Base-by-base conservation (phyloP, 2,329 filamentous ascomycete genomes). In the Fusarium sp. region DNA sequence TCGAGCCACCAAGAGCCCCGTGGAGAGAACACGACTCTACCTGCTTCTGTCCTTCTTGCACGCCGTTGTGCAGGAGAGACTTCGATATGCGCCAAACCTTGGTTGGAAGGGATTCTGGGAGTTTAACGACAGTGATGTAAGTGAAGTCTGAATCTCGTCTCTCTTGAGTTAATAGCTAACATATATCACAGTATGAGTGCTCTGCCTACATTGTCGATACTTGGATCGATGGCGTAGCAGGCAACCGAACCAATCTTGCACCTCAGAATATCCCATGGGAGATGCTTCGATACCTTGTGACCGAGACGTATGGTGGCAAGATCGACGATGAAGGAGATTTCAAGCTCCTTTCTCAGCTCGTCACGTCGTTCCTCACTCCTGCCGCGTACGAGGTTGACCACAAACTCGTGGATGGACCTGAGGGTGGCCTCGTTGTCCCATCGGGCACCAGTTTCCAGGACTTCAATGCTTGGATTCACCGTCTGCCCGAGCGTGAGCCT, bases 81-180 rank as follows among this genome's bases (percentile, higher is more conserved):
- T 99, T 72, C 93, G 97, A 72, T 99, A 99, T 82, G 95, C 96
- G 27, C 97, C 97, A 1, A 96, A 90, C 67, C 87, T 99, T 65
- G 97, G 97, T 70, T 99, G 97, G 97, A 98, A 97, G 86, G 95
- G 95, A 64, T 98, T 98, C 88, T 99, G 97, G 97, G 97, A 99
- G 84, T 99, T 99, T 84, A 99, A 99, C 82, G 97, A 99, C 84
- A 97, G 95, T 78, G 97, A 99, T 84, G 94, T 97, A 90, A 93
- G 94, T 92, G 33, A 6, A 13, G 16, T 10, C n/a, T 22, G 9
- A 13, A 41, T 22, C 20, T 64, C 5, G 7, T 6, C 24, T 14
- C 9, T 29, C 35, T 39, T 18, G 22, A 43, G 18, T 43, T 33
- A 2, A 18, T 39, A 18, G 13, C 52, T 48, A 52, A 69, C 67